These are phyloP conservation scores for Trametes sanguinea DNA, from an alignment of 768 basidiomycete species.

Conservation along the genomic window DNA sequence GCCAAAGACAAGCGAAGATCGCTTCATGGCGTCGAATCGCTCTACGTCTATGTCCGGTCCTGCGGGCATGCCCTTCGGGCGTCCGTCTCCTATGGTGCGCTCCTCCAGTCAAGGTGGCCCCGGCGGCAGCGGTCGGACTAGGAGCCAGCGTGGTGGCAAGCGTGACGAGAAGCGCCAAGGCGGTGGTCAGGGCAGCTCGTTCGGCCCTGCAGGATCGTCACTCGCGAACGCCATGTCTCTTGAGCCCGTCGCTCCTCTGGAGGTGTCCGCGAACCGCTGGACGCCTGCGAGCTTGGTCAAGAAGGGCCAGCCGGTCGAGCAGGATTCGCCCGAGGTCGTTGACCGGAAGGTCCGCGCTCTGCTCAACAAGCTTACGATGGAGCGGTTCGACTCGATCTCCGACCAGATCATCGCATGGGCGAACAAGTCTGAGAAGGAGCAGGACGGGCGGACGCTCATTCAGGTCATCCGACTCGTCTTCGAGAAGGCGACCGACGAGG, in stretches of 20 bases:
- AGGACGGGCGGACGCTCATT: conserved; percentile 90
- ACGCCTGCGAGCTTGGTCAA: conserved; percentile 44
- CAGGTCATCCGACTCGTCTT: conserved; percentile 96
- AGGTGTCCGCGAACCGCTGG: conserved; percentile 85
- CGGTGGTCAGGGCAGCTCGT: conserved; percentile 27
- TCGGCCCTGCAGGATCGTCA: conserved; percentile 27
- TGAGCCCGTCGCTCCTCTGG: conserved; percentile 79
- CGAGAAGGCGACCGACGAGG: conserved; percentile 97
- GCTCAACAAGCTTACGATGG: conserved; percentile 95
- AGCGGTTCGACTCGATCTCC: conserved; percentile 94
- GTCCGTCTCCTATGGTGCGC: conserved; percentile 58
- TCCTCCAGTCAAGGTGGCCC: conserved; percentile 54
- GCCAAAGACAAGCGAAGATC: conserved; percentile 69
- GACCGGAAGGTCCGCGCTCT: conserved; percentile 91
- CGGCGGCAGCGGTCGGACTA: conserved; percentile 58
- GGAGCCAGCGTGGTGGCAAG: conserved; percentile 85
- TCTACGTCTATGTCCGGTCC: conserved; percentile 57
- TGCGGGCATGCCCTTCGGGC: conserved; percentile 50
- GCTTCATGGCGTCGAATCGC: conserved; percentile 56
- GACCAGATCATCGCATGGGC: conserved; percentile 95
- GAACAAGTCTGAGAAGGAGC: conserved; percentile 90
- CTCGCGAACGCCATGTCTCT: conserved; percentile 31
- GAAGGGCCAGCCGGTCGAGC: conserved; percentile 43
- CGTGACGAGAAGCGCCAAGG: conserved; percentile 57
- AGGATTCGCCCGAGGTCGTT: conserved; percentile 80